Evolutionary conservation across 2,329 filamentous ascomycete genomes (phyloP), one percentile per base, ranked within the genome.

Genomic region (Myriosclerotinia curreyana): DNA sequence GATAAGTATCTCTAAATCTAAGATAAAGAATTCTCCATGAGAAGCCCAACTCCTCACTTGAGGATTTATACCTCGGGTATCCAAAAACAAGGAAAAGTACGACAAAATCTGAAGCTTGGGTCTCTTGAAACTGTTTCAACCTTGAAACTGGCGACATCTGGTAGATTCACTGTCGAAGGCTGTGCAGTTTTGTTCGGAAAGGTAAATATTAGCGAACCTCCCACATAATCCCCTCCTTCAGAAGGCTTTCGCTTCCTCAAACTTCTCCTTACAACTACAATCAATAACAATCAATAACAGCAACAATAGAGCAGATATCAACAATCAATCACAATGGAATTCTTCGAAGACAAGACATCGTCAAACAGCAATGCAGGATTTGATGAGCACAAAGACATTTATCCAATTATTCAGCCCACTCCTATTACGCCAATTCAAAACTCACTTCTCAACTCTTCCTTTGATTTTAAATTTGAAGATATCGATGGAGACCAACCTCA

Each of bases 271-370:
- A 20, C 28, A 59, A 48, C n/a, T 12, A 59, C 55, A 48, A 48
- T 58, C 55, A 58, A 46, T 36, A 48, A 31, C n/a, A 48, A 48
- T 58, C 55, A 58, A 46, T 36, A 48, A 31, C n/a, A 48, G 36
- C n/a, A 48, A 14, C 5, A 14, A 48, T 7, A 17, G 2, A 14
- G 25, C 8, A 48, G 34, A 31, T 22, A 31, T 3, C 5, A 25
- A 25, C 14, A n/a, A 22, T 15, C 31, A 38, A 53, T 7, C 9
- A 25, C 31, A 20, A 59, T 59, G 42, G 4, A 15, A 59, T 22
- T 42, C 5, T 53, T 22, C 22, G 12, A 20, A 17, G 36, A 8
- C 31, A 14, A 25, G 20, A 7, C 31, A 6, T 56, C n/a, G 20
- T 36, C 42, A 48, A 17, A 48, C 11, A 34, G 28, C 20, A 46